Base-by-base conservation (phyloP, 192 early-diverging fungal species). In the Entomortierella beljakovae region DNA sequence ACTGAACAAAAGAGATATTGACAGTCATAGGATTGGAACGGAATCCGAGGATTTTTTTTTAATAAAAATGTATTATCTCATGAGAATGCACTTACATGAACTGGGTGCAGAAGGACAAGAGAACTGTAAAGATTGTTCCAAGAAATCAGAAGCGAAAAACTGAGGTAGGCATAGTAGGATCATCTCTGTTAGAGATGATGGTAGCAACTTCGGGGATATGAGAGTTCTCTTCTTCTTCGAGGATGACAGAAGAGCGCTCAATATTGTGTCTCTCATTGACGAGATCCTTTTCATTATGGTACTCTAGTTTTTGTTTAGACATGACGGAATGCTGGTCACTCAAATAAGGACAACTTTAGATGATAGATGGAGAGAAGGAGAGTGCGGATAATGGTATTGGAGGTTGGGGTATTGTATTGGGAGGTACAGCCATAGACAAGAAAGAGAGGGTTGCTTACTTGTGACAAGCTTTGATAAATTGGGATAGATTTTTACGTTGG, bases 61-160 rank as follows among this genome's bases (percentile, higher is more conserved):
- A 38, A 38, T 13, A 38, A 13, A 38, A 38, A 13, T 38, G 37
- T 38, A 38, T 13, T 8, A 38, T 13, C 37, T 8, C 37, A 13
- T 38, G 37, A 38, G 6, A 6, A 38, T 13, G 80, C 15, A 67
- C 73, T 61, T 76, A 76, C 73, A 73, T 65, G 63, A 73, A 73
- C 63, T 73, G 71, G 71, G 64, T 73, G 54, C 64, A 86, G 63
- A 84, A 83, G 51, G 68, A 72, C 18, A 88, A 72, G 28, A 81
- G 37, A 26, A 49, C 43, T 23, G 69, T 64, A 51, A 88, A 83
- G 35, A 82, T 23, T 23, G 81, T 28, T 72, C 75, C 82, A 43
- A 88, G 74, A 28, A 82, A 29, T 60, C 71, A 83, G 75, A 80
- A 80, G n/a, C 88, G 81, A 42, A 86, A 85, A 9, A 86, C 87